Percentiles rank a stretch among this genome's conserved stretches.
These are phyloP conservation scores for Eucommia ulmoides DNA, from an alignment of 257 asterid genomes.

Conservation along the genomic window DNA sequence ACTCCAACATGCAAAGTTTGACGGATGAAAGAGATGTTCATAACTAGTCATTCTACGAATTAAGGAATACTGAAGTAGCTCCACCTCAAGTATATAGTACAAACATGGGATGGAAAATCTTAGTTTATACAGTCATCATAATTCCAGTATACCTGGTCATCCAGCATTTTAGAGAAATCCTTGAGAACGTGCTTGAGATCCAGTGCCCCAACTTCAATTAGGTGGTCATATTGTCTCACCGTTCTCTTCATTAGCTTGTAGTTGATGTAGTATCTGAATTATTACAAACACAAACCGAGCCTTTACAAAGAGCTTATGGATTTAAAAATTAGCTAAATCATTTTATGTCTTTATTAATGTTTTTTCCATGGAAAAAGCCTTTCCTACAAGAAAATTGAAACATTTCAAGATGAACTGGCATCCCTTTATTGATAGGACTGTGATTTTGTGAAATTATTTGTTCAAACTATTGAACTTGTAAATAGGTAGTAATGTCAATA, in stretches of 20 bases:
- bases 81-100: no score
- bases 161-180: conserved; percentile 91
- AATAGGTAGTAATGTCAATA: no score
- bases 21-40: no score
- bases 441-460: conserved; percentile 4
- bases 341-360: background rate
- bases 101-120: no score
- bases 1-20: no score
- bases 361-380: background rate
- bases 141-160: conserved; percentile 76
- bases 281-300: background rate
- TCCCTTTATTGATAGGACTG: background rate
- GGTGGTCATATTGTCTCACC: conserved; percentile 67
- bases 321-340: background rate
- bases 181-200: conserved; percentile 71
- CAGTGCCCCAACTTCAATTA: conserved; percentile 55
- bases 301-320: background rate
- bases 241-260: conserved; percentile 93
- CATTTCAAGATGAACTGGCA: background rate
- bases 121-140: no score
- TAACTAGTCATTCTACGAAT: no score
- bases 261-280: conserved; percentile 80
- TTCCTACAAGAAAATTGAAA: background rate
- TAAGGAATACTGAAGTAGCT: no score
- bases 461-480: conserved; percentile 11